Percentiles rank a stretch among this genome's conserved stretches.
phyloP scores from a whole-genome alignment of 352 stramenopile genomes.

The Phytophthora podocarpi region DNA sequence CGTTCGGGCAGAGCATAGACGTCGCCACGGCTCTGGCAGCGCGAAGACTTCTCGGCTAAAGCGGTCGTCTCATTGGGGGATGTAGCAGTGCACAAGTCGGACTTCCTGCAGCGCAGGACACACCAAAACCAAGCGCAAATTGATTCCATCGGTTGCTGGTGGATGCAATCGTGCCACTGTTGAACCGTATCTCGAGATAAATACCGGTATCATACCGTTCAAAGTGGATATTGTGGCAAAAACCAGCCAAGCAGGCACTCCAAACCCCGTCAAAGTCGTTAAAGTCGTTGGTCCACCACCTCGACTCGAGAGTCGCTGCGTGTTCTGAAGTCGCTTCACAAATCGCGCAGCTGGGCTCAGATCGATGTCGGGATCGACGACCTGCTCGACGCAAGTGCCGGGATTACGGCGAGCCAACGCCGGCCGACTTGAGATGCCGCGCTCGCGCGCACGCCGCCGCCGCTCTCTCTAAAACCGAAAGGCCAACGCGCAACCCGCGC shows the following conservation, averaged over 20 bases:
- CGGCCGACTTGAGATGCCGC: background rate
- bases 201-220: background rate
- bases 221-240: conserved; percentile 26
- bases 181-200: conserved; percentile 19
- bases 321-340: conserved; percentile 10
- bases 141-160: conserved; percentile 16
- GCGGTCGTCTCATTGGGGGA: conserved; percentile 3
- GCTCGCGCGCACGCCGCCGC: background rate
- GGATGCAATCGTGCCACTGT: conserved; percentile 21
- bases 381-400: background rate
- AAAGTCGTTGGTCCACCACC: conserved; percentile 14
- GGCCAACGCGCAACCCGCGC: conserved; percentile 1
- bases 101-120: background rate
- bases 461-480: conserved; percentile 15
- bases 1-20: background rate
- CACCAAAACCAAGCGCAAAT: background rate
- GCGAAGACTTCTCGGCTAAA: conserved; percentile 3
- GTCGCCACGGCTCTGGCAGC: background rate
- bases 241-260: conserved; percentile 22
- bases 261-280: background rate
- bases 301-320: conserved; percentile 2
- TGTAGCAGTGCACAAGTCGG: too few relatives aligned
- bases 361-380: conserved; percentile 13
- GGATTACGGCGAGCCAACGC: conserved; percentile 9
- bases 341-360: conserved; percentile 26